These are phyloP conservation scores for Macrotyloma uniflorum DNA, from an alignment of 306 rosid species.

Conservation along the genomic window DNA sequence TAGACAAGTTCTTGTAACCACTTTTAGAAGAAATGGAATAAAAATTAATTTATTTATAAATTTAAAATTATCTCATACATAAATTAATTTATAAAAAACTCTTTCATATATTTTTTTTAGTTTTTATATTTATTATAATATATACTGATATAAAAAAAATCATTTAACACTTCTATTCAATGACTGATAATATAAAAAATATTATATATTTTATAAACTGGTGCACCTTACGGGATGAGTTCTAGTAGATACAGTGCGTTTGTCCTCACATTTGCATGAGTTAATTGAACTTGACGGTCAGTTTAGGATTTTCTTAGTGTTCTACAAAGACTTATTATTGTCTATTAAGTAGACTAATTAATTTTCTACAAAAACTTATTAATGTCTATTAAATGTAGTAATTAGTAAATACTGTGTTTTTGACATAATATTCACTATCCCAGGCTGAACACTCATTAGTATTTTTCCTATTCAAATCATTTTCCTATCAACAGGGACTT, in stretches of 20 bases:
- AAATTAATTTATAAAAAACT: too few species aligned
- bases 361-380: background rate
- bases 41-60: too few species aligned
- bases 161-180: too few species aligned
- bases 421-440: background rate
- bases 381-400: background rate
- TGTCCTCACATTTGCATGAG: background rate
- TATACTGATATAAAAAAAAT: too few species aligned
- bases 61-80: too few species aligned
- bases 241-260: background rate
- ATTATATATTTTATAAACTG: too few species aligned
- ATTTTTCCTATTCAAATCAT: background rate
- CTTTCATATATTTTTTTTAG: too few species aligned
- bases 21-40: too few species aligned
- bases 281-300: conserved; percentile 3
- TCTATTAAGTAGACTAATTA: background rate
- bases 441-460: background rate
- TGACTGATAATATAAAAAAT: too few species aligned
- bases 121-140: too few species aligned
- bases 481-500: background rate
- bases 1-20: too few species aligned
- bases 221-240: too few species aligned
- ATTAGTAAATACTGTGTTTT: background rate
- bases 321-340: background rate
- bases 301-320: background rate